A percentile compares a stretch with the other conserved stretches of the same genome.
Evolutionary conservation across 305 asterid species (phyloP).

Genomic region (Solanum chacoense): DNA sequence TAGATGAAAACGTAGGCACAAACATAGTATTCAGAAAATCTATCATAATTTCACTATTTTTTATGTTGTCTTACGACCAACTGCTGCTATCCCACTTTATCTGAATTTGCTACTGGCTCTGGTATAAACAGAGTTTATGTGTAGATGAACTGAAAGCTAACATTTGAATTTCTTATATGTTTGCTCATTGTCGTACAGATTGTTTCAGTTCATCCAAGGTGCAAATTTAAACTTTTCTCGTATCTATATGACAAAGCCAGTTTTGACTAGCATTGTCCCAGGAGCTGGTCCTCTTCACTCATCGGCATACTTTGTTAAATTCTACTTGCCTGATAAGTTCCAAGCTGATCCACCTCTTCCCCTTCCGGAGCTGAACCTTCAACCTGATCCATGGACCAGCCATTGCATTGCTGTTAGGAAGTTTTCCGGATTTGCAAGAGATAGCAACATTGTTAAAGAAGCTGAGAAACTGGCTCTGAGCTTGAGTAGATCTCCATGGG

Average conservation of each 20-base stretch:
- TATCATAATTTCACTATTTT: neutral
- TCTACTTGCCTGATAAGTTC: conserved; percentile 51
- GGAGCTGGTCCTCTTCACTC: conserved; percentile 82
- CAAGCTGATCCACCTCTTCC: conserved; percentile 62
- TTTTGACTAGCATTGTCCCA: conserved; percentile 72
- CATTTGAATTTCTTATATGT: neutral
- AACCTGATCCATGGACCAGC: conserved; percentile 37
- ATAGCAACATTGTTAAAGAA: conserved; percentile 59
- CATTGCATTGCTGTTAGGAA: conserved; percentile 65
- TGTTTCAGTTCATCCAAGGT: conserved; percentile 70
- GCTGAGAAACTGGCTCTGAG: conserved; percentile 69
- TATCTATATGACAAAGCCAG: conserved; percentile 57
- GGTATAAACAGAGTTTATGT: neutral
- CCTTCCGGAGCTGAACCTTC: conserved; percentile 66
- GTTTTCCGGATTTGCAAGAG: conserved; percentile 79
- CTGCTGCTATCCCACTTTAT: neutral
- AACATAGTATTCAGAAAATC: neutral
- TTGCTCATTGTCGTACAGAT: conserved; percentile 18
- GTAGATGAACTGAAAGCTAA: neutral
- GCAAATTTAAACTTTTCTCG: conserved; percentile 74
- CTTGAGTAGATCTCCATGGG: conserved; percentile 62
- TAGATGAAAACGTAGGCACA: neutral
- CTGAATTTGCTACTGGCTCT: neutral
- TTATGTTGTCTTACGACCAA: neutral
- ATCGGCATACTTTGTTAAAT: conserved; percentile 49